Evolutionary conservation across 352 stramenopile species (phyloP).

Genomic region (Globisporangium yorkense): DNA sequence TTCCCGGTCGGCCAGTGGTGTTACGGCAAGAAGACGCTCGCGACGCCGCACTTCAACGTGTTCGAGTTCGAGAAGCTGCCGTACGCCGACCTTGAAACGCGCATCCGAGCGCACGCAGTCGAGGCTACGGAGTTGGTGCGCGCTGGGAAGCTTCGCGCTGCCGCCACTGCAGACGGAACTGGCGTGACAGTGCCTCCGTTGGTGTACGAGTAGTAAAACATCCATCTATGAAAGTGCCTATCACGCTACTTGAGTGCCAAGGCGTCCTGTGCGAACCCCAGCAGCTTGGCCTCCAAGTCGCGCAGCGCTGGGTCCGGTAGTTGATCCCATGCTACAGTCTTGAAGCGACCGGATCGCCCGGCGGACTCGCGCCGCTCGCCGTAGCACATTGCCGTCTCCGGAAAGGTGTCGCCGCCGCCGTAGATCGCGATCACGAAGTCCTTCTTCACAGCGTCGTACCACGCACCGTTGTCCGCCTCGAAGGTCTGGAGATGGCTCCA

Average conservation of each 20-base stretch:
- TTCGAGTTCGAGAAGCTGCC: slow-evolving; percentile 17
- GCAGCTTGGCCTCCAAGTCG: slow-evolving; percentile 23
- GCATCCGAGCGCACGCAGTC: slow-evolving; percentile 19
- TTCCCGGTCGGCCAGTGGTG: slow-evolving; percentile 48
- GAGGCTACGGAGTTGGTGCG: slow-evolving; percentile 18
- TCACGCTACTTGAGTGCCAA: slow-evolving; percentile 5
- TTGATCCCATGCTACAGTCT: slow-evolving; percentile 27
- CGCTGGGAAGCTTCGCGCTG: neutral
- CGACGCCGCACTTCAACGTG: slow-evolving; percentile 28
- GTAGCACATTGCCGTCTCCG: slow-evolving; percentile 35
- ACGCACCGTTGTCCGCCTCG: slow-evolving; percentile 11
- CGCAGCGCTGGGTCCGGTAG: slow-evolving; percentile 14
- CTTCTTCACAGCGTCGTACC: slow-evolving; percentile 22
- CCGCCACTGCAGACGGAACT: neutral
- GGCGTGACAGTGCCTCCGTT: neutral
- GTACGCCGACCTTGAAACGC: slow-evolving; percentile 22
- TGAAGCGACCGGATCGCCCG: slow-evolving; percentile 17
- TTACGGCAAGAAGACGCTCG: slow-evolving; percentile 33
- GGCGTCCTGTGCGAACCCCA: slow-evolving; percentile 29
- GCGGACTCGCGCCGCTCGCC: slow-evolving; percentile 19
- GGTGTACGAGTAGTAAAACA: neutral
- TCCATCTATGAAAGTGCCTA: neutral
- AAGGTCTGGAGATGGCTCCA: slow-evolving; percentile 39
- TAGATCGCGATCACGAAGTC: slow-evolving; percentile 37
- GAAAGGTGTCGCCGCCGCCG: slow-evolving; percentile 29